phyloP scores from a whole-genome alignment of 257 asterid genomes.

The Nicotiana tabacum region DNA sequence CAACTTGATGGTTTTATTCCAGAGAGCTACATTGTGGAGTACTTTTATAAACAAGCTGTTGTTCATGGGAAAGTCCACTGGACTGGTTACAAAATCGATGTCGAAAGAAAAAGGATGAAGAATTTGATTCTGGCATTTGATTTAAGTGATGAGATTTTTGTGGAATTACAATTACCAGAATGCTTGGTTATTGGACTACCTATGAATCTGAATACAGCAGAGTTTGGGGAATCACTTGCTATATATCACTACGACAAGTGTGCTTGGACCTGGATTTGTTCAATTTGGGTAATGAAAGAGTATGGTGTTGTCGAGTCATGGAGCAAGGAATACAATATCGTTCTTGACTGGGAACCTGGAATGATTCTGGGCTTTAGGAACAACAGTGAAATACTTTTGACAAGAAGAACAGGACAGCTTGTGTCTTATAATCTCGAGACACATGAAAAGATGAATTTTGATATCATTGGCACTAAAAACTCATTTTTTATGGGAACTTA shows the following conservation, averaged over 20 bases:
- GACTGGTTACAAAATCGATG: background rate
- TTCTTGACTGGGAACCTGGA: slow-evolving; percentile 16
- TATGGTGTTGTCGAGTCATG: slow-evolving; percentile 40
- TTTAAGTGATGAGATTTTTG: slow-evolving; percentile 12
- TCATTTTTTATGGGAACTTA: background rate
- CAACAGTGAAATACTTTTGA: slow-evolving; percentile 18
- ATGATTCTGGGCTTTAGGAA: slow-evolving; percentile 18
- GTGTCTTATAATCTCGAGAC: background rate
- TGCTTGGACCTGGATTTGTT: background rate
- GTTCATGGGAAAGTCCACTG: slow-evolving; percentile 13
- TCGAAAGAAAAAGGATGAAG: background rate
- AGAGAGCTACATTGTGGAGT: slow-evolving; percentile 7
- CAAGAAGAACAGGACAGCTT: slow-evolving; percentile 7
- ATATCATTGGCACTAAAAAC: background rate
- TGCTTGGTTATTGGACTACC: background rate
- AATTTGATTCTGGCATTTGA: slow-evolving; percentile 16
- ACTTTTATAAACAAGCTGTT: slow-evolving; percentile 9
- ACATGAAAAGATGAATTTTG: background rate
- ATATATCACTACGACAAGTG: background rate
- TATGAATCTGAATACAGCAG: background rate
- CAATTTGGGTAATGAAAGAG: slow-evolving; percentile 45
- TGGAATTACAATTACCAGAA: slow-evolving; percentile 5
- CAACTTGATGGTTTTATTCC: slow-evolving; percentile 2
- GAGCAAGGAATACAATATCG: slow-evolving; percentile 16
- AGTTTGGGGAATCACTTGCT: slow-evolving; percentile 9